Percentiles rank a stretch among this genome's conserved stretches.
Evolutionary conservation across 768 basidiomycete genomes (phyloP).

Genomic region (Lentinula sp.): DNA sequence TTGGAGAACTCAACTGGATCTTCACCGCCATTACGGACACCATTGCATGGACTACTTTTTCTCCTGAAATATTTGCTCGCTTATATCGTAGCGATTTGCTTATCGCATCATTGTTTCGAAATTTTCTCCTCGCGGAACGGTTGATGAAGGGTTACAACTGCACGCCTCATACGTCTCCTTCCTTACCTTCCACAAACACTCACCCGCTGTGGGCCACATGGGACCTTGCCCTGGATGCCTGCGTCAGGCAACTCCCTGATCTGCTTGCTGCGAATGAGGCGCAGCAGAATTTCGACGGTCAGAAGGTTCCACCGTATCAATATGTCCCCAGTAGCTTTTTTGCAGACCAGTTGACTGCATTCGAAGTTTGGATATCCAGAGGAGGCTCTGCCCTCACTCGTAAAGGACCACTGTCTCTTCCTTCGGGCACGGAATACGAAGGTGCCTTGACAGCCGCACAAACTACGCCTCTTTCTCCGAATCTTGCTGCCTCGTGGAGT

Average conservation of each 20-base stretch:
- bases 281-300: conserved; percentile 17
- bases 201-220: conserved; percentile 96
- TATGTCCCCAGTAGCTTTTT: conserved; percentile 92
- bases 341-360: conserved; percentile 92
- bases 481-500: conserved; percentile 6
- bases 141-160: conserved; percentile 99
- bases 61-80: conserved; percentile 87
- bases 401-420: conserved; percentile 69
- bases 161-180: conserved; percentile 89
- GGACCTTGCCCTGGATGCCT: conserved; percentile 95
- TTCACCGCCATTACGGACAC: conserved; percentile 99
- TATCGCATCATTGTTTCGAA: conserved; percentile 93
- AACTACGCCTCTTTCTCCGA: neutral
- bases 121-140: conserved; percentile 93
- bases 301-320: conserved; percentile 43
- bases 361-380: conserved; percentile 97
- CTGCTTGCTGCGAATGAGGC: conserved; percentile 44
- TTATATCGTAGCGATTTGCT: conserved; percentile 93
- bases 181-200: conserved; percentile 93
- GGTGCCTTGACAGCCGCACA: neutral
- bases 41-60: conserved; percentile 98
- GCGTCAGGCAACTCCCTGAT: conserved; percentile 88
- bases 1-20: conserved; percentile 99
- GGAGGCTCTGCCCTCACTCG: conserved; percentile 82
- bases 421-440: conserved; percentile 18